Conservation (phyloP, 1,284 basidiomycete species). For the Heterobasidion annosum region DNA sequence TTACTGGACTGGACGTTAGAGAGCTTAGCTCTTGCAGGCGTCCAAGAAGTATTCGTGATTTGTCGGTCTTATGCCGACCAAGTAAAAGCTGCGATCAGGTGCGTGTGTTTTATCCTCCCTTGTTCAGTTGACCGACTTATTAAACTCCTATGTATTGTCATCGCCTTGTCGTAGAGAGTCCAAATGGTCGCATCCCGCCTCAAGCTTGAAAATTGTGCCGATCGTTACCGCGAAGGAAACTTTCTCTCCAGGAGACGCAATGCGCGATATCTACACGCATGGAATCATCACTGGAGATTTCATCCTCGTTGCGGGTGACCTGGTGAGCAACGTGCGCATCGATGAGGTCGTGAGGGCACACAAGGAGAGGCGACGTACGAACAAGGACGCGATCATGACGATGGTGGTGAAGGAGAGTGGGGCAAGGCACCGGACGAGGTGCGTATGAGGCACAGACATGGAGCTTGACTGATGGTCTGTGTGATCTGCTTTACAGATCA, state of each 20-base stretch:
- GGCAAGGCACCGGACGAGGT: slow-evolving; percentile 65
- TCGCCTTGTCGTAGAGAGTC: slow-evolving; percentile 43
- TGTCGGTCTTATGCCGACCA: slow-evolving; percentile 82
- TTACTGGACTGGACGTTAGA: slow-evolving; percentile 96
- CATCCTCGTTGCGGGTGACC: slow-evolving; percentile 88
- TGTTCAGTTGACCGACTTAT: not conserved
- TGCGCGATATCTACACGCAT: slow-evolving; percentile 94
- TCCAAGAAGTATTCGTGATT: slow-evolving; percentile 93
- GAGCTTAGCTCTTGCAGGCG: slow-evolving; percentile 83
- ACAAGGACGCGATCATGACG: slow-evolving; percentile 96
- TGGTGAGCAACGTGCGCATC: slow-evolving; percentile 90
- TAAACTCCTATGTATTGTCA: slow-evolving; percentile 3
- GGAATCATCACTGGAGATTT: slow-evolving; percentile 91
- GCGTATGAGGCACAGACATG: slow-evolving; percentile 15
- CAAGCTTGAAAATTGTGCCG: slow-evolving; percentile 79
- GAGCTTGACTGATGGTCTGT: not conserved
- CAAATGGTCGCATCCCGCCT: slow-evolving; percentile 70
- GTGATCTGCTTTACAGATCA: slow-evolving; percentile 32
- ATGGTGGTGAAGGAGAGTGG: slow-evolving; percentile 84
- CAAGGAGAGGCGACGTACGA: slow-evolving; percentile 78
- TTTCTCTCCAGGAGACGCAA: slow-evolving; percentile 88
- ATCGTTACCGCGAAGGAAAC: slow-evolving; percentile 85
- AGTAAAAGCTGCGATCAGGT: slow-evolving; percentile 78
- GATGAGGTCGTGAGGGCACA: slow-evolving; percentile 84
- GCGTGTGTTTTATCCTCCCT: slow-evolving; percentile 19